Evolutionary conservation across 305 asterid genomes (phyloP), one percentile per base, ranked within the genome.

Genomic region (Fraxinus dipetala): DNA sequence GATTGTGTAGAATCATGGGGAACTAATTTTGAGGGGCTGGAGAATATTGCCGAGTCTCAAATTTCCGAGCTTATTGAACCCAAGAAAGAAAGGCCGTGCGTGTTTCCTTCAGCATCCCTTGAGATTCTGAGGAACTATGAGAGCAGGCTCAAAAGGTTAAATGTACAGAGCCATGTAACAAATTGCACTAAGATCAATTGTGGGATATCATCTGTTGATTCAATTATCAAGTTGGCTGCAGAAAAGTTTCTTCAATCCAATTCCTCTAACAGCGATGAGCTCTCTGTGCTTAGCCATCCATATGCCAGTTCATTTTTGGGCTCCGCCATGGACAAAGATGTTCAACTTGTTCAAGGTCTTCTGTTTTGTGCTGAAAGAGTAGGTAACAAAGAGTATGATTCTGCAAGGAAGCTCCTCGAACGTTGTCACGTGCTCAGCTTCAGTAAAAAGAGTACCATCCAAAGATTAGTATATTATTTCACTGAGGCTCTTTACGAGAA

Each of bases 401-500:
- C 80, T 1, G 89, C 87, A 4, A 79, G 72, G 3, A 84, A 80
- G 45, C 77, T 87, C 45, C 84, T 87, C 22, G 18, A 40, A 16
- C 72, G 78, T 48, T 87, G 89, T 67, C 83, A 83, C 61, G 30
- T 48, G 77, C 65, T 51, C 6, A 73, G 87, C 30, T 84, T 84
- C 65, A 31, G 7, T n/a, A 63, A 31, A 20, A 84, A 83, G 43
- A 80, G 45, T 35, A 28, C 89, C 8, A 24, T 85, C 38, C 74
- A 85, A 13, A 84, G 90, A 70, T 61, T 91, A 61, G 93, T 88
- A 10, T 87, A 77, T 85, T 90, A 90, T 78, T 91, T 91, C 85
- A 65, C 87, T 2, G 91, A 90, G 72, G 96, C 94, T 63, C 89
- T 93, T 16, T 81, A 86, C 6, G 91, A 88, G 45, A 91, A 87